Percentiles rank a stretch among this genome's conserved stretches.
Evolutionary conservation across 805 yeast species (phyloP).

Genomic region (Yamadazyma scolyti): DNA sequence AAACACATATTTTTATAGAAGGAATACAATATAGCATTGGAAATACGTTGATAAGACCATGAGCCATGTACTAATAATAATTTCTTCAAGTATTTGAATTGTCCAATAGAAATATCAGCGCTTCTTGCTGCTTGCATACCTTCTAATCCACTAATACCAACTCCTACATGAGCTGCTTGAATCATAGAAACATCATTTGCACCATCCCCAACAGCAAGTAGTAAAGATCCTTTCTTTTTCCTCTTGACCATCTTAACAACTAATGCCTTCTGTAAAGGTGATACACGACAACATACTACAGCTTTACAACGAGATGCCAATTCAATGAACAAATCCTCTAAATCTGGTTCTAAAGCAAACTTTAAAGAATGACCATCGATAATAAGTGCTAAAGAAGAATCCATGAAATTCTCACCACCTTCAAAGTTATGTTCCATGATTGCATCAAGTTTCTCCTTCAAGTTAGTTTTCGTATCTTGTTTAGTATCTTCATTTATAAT

Average conservation of each 20-base stretch:
- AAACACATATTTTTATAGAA: slow-evolving; percentile 94
- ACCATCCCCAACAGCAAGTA: slow-evolving; percentile 97
- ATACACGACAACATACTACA: slow-evolving; percentile 96
- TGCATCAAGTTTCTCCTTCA: slow-evolving; percentile 72
- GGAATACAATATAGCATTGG: slow-evolving; percentile 88
- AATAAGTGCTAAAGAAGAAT: slow-evolving; percentile 77
- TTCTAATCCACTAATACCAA: slow-evolving; percentile 98
- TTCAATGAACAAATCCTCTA: slow-evolving; percentile 74
- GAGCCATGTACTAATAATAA: slow-evolving; percentile 90
- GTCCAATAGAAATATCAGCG: slow-evolving; percentile 97
- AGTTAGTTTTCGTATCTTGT: slow-evolving; percentile 71
- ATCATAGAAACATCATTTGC: slow-evolving; percentile 99
- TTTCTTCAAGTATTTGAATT: slow-evolving; percentile 81
- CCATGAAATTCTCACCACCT: slow-evolving; percentile 51
- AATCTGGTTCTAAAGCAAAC: slow-evolving; percentile 76
- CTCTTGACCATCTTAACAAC: slow-evolving; percentile 93
- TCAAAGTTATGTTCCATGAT: slow-evolving; percentile 64
- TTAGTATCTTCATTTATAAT: slow-evolving; percentile 83
- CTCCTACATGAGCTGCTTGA: slow-evolving; percentile 99
- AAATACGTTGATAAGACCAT: slow-evolving; percentile 95
- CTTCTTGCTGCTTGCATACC: slow-evolving; percentile 99
- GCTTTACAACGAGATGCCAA: slow-evolving; percentile 89
- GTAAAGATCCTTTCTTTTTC: slow-evolving; percentile 62
- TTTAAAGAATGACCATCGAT: slow-evolving; percentile 93
- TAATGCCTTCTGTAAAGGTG: slow-evolving; percentile 94